Percentiles rank a stretch among this genome's conserved stretches.
phyloP scores from a whole-genome alignment of 495 filamentous ascomycete species.

The Astrocystis sublimbata region DNA sequence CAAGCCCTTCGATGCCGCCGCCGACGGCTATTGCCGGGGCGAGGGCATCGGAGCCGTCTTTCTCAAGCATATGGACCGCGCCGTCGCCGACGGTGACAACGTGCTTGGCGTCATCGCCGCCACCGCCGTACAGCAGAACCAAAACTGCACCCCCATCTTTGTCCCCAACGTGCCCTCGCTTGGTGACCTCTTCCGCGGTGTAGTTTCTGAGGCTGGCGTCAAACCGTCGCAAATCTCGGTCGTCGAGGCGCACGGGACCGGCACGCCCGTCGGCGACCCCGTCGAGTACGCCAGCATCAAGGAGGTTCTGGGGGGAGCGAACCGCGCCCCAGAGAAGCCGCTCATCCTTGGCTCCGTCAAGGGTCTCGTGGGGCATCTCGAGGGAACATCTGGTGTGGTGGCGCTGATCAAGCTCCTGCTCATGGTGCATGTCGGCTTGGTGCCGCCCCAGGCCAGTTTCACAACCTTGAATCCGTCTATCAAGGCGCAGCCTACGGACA shows the following conservation, averaged over 20 bases:
- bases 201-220: conserved; percentile 11
- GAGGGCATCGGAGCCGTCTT: conserved; percentile 61
- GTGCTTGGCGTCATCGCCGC: conserved; percentile 58
- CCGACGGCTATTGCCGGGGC: conserved; percentile 65
- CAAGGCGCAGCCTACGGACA: conserved; percentile 27
- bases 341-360: conserved; percentile 51
- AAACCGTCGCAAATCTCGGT: conserved; percentile 22
- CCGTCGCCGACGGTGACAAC: conserved; percentile 59
- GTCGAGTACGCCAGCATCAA: conserved; percentile 34
- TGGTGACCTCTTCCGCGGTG: conserved; percentile 21
- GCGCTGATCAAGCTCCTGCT: conserved; percentile 46
- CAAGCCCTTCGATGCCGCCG: conserved; percentile 63
- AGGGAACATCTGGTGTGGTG: conserved; percentile 44
- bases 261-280: conserved; percentile 42
- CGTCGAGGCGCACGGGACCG: conserved; percentile 46
- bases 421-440: conserved; percentile 45
- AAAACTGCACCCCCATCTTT: conserved; percentile 33
- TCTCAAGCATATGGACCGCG: conserved; percentile 61
- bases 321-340: conserved; percentile 3
- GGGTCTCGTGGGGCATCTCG: conserved; percentile 50
- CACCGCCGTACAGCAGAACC: conserved; percentile 51
- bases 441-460: conserved; percentile 48
- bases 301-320: conserved; percentile 16
- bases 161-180: conserved; percentile 35
- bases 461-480: conserved; percentile 41